These are phyloP conservation scores for Discostella stelligera DNA, from an alignment of 352 stramenopile genomes.

Conservation along the genomic window DNA sequence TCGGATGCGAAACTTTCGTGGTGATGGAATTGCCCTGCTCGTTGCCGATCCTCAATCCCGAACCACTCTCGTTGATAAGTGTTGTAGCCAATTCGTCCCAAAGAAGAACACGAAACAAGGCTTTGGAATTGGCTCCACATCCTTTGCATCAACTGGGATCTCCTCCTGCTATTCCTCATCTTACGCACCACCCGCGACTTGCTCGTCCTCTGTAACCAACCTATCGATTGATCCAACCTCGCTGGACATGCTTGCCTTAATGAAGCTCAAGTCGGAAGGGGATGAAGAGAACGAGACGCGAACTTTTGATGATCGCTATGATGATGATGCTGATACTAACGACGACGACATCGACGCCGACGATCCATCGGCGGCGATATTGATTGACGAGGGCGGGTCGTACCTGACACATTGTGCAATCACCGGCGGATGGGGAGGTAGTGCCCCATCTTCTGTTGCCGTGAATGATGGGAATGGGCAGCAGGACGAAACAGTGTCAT, in stretches of 20 bases:
- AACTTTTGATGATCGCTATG: not conserved
- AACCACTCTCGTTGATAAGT: conserved; percentile 32
- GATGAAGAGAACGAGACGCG: not conserved
- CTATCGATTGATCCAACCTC: not conserved
- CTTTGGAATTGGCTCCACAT: not conserved
- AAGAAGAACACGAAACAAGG: conserved; percentile 24
- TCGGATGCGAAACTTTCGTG: conserved; percentile 24
- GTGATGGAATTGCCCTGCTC: conserved; percentile 26
- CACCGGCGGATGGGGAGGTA: conserved; percentile 8
- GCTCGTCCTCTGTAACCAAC: not conserved
- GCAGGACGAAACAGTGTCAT: not conserved
- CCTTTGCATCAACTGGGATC: not conserved
- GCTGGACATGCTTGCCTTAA: conserved; percentile 1
- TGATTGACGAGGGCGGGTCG: conserved; percentile 26
- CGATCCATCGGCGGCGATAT: conserved; percentile 1
- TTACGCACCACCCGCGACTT: not conserved
- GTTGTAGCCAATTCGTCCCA: not conserved
- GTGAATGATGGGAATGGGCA: not conserved
- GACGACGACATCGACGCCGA: not conserved
- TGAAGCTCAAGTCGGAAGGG: conserved; percentile 9
- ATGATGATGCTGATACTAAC: not conserved
- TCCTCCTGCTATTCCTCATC: not conserved
- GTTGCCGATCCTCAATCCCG: conserved; percentile 23
- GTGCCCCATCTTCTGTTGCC: not conserved
- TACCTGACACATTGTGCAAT: conserved; percentile 25